Evolutionary conservation across 2,329 filamentous ascomycete species (phyloP), one percentile per base, ranked within the genome.

Genomic region (Colletotrichum musae): DNA sequence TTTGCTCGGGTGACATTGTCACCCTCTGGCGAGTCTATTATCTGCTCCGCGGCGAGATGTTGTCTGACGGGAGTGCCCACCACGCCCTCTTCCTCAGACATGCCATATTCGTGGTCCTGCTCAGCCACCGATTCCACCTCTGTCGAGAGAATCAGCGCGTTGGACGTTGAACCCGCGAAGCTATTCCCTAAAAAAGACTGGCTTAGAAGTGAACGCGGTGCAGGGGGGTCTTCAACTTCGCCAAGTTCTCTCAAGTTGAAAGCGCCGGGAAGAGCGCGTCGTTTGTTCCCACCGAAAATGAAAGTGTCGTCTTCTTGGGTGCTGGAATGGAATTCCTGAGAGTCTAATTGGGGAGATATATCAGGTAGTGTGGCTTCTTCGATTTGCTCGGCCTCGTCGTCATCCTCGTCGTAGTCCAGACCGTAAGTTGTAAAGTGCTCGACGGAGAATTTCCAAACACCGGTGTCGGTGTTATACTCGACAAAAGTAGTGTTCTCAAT

Each of bases 341-440:
- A 80, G 68, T 24, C 58, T 13, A 18, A 32, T 39, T 71, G 69
- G 6, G 61, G 58, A 28, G 43, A 24, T 13, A 13, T 13, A 21
- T n/a, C 18, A 50, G 47, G 47, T n/a, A 43, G 6, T 43, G 13
- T n/a, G 6, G 47, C n/a, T 12, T 50, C n/a, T 10, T 32, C 36
- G 21, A 24, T 32, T 60, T 65, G 54, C n/a, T 68, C 81, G 70
- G 86, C 84, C 74, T 89, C 89, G 7, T 85, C 85, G 54, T 91
- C 86, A 58, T 93, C 91, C 32, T 94, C 92, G 52, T 94, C 93
- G 48, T 93, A 94, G 72, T 95, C 92, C 62, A 98, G 86, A 48
- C 93, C 95, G 77, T 99, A 99, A 1, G 94, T 97, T 1, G 95
- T 98, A 80, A 97, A 99, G 80, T 99, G 96, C 76, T 95, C 91